Conservation (phyloP, 805 yeast genomes). For the Yarrowia sp. region DNA sequence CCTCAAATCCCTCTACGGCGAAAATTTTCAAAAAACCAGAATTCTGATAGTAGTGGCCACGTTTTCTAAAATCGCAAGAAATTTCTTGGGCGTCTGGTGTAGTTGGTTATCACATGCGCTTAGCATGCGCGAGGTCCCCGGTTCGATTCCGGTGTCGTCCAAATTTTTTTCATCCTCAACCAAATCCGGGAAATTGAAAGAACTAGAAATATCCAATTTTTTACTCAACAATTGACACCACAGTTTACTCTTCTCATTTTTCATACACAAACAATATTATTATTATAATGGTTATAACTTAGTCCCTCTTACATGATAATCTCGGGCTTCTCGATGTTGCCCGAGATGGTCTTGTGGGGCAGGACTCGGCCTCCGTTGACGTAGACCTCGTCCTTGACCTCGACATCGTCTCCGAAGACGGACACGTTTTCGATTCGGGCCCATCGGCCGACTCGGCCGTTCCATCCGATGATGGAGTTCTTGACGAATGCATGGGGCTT, state of each 20-base stretch:
- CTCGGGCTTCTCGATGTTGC: conserved; percentile 95
- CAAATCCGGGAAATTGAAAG: neutral
- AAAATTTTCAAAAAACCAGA: no score
- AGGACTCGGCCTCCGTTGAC: conserved; percentile 99
- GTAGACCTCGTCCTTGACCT: conserved; percentile 96
- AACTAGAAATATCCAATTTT: no score
- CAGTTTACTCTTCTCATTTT: no score
- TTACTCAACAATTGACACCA: no score
- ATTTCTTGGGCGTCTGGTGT: conserved; percentile 25
- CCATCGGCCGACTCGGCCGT: conserved; percentile 97
- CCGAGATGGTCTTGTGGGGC: conserved; percentile 96
- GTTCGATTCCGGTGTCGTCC: conserved; percentile 28
- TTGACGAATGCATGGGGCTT: conserved; percentile 98
- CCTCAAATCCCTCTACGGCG: no score
- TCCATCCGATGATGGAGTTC: conserved; percentile 98
- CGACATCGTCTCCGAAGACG: conserved; percentile 98
- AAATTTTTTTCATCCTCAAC: neutral
- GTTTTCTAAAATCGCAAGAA: neutral
- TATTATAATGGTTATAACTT: conserved; percentile 19
- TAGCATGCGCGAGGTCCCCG: conserved; percentile 28
- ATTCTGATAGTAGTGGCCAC: no score
- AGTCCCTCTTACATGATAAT: conserved; percentile 76
- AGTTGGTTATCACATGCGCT: conserved; percentile 28
- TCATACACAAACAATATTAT: conserved; percentile 9
- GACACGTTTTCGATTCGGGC: conserved; percentile 97